Base-by-base conservation (phyloP, 768 basidiomycete genomes). In the Leccinum truebloodii region DNA sequence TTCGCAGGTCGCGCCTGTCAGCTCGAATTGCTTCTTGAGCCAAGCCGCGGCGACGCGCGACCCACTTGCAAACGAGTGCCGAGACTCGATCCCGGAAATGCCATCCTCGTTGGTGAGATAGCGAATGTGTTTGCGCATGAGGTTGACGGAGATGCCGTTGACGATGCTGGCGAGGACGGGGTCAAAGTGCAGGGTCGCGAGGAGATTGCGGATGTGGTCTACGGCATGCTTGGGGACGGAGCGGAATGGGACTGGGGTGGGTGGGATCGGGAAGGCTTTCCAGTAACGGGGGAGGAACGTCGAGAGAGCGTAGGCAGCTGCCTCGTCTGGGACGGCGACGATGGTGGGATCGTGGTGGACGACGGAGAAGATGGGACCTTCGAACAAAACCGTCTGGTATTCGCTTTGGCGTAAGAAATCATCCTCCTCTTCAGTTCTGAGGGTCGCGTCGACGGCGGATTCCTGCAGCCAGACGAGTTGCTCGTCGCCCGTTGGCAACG, bases 51-150 rank as follows among this genome's bases (percentile, higher is more conserved):
- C 69, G 12, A 66, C 58, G 3, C 62, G 68, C 22, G 69, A 59
- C 10, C 91, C 92, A 90, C 3, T 66, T 4, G 93, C 86, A 48
- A 95, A 96, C 9, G 90, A 91, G 70, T 95, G 92, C n/a, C 95
- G 82, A 1, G 87, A 88, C 32, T 85, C 64, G 64, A 95, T 89
- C 12, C 83, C 83, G 9, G 90, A 92, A 46, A 75, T 73, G n/a
- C 76, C 79, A 65, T 88, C 86, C 72, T 97, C 94, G 53, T 93
- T 94, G 0, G 94, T 94, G 59, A 97, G 84, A 71, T 85, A 95
- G 55, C 86, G 82, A 51, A 95, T 81, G 72, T 93, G 89, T 48
- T 82, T 80, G 59, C 79, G 78, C 76, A 96, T 84, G 65, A 86
- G 82, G 10, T 81, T 72, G 14, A 88, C 65, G 32, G 88, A 89